These are phyloP conservation scores for Glarea lozoyensis DNA, from an alignment of 495 filamentous ascomycete species.

Conservation along the genomic window DNA sequence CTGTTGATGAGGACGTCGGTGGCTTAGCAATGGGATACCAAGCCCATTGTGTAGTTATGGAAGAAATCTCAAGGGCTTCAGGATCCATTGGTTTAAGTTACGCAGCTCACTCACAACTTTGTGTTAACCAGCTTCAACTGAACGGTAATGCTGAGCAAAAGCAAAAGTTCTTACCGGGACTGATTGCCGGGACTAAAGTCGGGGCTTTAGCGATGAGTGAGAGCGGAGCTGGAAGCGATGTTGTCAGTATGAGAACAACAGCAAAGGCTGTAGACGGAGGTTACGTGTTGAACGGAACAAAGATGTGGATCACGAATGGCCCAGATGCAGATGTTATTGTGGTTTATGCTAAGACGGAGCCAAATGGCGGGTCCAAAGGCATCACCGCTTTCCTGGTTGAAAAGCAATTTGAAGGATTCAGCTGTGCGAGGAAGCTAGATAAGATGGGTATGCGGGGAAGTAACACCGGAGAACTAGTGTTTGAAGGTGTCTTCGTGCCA, in stretches of 20 bases:
- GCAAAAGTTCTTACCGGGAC: constrained; percentile 62
- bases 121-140: constrained; percentile 91
- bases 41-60: constrained; percentile 94
- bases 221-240: constrained; percentile 82
- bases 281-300: constrained; percentile 78
- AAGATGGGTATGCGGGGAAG: constrained; percentile 97
- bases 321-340: constrained; percentile 80
- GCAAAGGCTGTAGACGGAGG: constrained; percentile 77
- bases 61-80: constrained; percentile 59
- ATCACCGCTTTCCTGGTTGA: constrained; percentile 94
- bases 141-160: constrained; percentile 82
- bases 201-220: constrained; percentile 96
- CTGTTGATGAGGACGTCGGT: constrained; percentile 88
- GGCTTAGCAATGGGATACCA: constrained; percentile 92
- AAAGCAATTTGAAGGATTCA: constrained; percentile 65
- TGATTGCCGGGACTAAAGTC: constrained; percentile 74
- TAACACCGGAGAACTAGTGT: constrained; percentile 91
- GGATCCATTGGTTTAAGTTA: constrained; percentile 88
- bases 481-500: constrained; percentile 90
- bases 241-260: constrained; percentile 88
- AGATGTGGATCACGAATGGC: constrained; percentile 99
- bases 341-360: constrained; percentile 92
- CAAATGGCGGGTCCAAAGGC: constrained; percentile 73
- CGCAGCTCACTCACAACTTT: constrained; percentile 92
- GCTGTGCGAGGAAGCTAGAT: constrained; percentile 83